phyloP scores from a whole-genome alignment of 441 rosid species.

The Bocquillonia castaneifolia region DNA sequence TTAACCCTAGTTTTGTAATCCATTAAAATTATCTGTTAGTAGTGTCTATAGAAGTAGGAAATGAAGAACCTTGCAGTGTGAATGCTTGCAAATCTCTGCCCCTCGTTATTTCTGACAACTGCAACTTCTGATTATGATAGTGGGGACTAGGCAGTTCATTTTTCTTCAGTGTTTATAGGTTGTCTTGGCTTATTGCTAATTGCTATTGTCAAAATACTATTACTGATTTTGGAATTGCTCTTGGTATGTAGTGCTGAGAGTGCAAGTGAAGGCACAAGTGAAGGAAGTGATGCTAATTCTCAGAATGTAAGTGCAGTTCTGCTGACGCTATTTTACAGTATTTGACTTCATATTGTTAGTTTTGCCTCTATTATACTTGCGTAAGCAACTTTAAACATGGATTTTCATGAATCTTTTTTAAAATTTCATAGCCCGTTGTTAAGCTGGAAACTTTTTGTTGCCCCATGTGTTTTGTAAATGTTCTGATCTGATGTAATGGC shows the following conservation, averaged over 20 bases:
- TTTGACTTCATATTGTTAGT: not conserved
- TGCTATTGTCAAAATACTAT: conserved; percentile 2
- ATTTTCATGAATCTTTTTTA: not conserved
- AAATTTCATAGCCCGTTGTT: not conserved
- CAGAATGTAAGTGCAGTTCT: conserved; percentile 56
- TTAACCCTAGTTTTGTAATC: not conserved
- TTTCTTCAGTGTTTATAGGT: not conserved
- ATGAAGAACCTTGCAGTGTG: too few species aligned
- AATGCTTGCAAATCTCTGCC: not conserved
- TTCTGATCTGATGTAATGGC: not conserved
- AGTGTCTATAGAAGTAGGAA: not conserved
- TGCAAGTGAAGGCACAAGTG: conserved; percentile 86
- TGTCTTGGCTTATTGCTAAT: conserved; percentile 14
- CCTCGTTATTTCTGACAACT: not conserved
- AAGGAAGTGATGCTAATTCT: conserved; percentile 89
- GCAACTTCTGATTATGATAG: not conserved
- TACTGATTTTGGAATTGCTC: conserved; percentile 29
- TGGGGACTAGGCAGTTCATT: not conserved
- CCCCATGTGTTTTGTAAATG: not conserved
- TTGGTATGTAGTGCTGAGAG: conserved; percentile 67
- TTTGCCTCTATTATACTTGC: not conserved
- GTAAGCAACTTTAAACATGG: not conserved
- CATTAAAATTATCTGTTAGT: not conserved
- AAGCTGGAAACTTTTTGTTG: not conserved
- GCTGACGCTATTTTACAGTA: conserved; percentile 12